These are phyloP conservation scores for Scedosporium dehoogii DNA, from an alignment of 2,329 filamentous ascomycete species.

Conservation along the genomic window DNA sequence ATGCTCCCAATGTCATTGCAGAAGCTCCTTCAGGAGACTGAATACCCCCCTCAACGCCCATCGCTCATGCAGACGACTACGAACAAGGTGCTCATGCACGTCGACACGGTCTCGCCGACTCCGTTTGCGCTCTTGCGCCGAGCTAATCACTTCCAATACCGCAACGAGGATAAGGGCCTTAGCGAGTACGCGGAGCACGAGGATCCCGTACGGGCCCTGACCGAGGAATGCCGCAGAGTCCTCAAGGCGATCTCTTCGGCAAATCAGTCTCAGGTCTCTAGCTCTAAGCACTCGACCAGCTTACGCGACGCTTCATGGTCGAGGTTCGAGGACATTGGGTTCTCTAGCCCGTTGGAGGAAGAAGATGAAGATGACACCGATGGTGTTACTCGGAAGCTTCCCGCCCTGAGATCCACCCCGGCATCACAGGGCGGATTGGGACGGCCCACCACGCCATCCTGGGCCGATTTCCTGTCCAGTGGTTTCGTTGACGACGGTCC, in stretches of 20 bases:
- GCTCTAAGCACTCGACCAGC: slow-evolving; percentile 60
- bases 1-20: slow-evolving; percentile 83
- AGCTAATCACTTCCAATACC: slow-evolving; percentile 91
- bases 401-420: slow-evolving; percentile 53
- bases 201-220: slow-evolving; percentile 78
- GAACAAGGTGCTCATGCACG: slow-evolving; percentile 91
- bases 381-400: slow-evolving; percentile 23
- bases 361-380: slow-evolving; percentile 55
- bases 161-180: slow-evolving; percentile 76
- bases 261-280: slow-evolving; percentile 74
- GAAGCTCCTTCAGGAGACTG: slow-evolving; percentile 80
- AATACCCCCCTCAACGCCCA: slow-evolving; percentile 80
- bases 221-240: slow-evolving; percentile 88
- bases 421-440: slow-evolving; percentile 58
- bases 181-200: slow-evolving; percentile 81
- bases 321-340: slow-evolving; percentile 90
- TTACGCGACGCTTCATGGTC: slow-evolving; percentile 89
- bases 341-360: slow-evolving; percentile 65
- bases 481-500: slow-evolving; percentile 75
- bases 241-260: slow-evolving; percentile 78
- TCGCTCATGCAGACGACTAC: slow-evolving; percentile 69
- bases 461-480: slow-evolving; percentile 94
- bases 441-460: slow-evolving; percentile 89
- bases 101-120: slow-evolving; percentile 87
- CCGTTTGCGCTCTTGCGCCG: slow-evolving; percentile 84